These are phyloP conservation scores for Carex parvula DNA, from an alignment of 176 grass and related monocot genomes.

Conservation along the genomic window DNA sequence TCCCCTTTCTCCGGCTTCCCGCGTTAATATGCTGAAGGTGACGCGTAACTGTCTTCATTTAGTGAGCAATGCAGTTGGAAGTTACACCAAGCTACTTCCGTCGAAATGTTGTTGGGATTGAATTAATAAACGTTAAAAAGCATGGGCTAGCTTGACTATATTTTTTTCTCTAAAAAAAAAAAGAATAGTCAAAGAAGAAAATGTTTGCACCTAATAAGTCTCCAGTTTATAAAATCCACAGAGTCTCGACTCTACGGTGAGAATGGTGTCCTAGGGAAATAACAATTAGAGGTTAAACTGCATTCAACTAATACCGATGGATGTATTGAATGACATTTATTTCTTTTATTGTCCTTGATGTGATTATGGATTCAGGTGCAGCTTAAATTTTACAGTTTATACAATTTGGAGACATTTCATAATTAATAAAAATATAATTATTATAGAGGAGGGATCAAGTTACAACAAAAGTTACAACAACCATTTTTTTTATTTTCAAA, in stretches of 20 bases:
- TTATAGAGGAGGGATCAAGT: too few relatives aligned
- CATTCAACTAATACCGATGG: not conserved
- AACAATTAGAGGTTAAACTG: not conserved
- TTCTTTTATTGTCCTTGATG: not conserved
- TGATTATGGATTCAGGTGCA: not conserved
- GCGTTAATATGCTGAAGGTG: not conserved
- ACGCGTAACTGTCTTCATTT: not conserved
- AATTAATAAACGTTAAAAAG: not conserved
- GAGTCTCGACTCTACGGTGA: not conserved
- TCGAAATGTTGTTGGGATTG: not conserved
- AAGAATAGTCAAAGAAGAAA: not conserved
- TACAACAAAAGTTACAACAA: too few relatives aligned
- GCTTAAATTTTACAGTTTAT: not conserved
- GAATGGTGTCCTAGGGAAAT: too few relatives aligned
- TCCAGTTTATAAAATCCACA: constrained; percentile 10
- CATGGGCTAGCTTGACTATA: too few relatives aligned
- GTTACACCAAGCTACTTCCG: not conserved
- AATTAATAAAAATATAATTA: not conserved
- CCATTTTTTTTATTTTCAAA: too few relatives aligned
- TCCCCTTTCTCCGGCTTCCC: too few relatives aligned
- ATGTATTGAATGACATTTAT: not conserved
- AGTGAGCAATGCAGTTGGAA: not conserved
- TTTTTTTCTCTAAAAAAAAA: too few relatives aligned
- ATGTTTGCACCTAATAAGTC: not conserved
- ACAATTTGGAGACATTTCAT: not conserved